These are phyloP conservation scores for Liriodendron chinense DNA, from an alignment of 164 flowering plant species.

Conservation along the genomic window DNA sequence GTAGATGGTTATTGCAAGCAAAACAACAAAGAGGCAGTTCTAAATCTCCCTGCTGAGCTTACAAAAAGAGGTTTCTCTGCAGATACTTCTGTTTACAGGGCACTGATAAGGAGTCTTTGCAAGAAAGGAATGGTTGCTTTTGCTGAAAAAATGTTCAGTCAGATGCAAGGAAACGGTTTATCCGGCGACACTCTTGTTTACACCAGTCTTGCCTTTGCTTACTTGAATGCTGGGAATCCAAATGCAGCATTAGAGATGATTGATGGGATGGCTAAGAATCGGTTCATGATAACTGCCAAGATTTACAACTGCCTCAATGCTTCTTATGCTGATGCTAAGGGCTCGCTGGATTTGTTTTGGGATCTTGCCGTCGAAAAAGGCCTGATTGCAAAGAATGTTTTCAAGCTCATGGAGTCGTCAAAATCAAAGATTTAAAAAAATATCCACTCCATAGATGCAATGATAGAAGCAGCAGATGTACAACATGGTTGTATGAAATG, in stretches of 20 bases:
- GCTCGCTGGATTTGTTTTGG: constrained; percentile 53
- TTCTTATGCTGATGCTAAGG: constrained; percentile 43
- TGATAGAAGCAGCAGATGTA: background rate
- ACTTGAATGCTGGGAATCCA: constrained; percentile 50
- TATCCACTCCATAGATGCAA: no score
- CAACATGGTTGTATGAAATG: background rate
- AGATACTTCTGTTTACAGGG: constrained; percentile 69
- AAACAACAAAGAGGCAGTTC: constrained; percentile 43
- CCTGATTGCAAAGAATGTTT: constrained; percentile 43
- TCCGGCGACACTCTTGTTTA: constrained; percentile 67
- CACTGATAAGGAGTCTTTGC: constrained; percentile 72
- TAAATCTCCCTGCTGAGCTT: constrained; percentile 55
- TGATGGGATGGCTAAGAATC: constrained; percentile 63
- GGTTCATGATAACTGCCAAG: constrained; percentile 56
- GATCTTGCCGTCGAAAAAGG: constrained; percentile 42
- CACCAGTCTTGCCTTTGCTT: constrained; percentile 61
- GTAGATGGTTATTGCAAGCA: constrained; percentile 69
- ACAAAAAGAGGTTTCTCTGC: constrained; percentile 39
- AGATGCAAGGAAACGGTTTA: constrained; percentile 58
- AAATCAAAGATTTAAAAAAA: constrained; percentile 3
- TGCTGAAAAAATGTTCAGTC: constrained; percentile 51
- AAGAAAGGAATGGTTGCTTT: constrained; percentile 51
- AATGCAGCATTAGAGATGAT: constrained; percentile 42
- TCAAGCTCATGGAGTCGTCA: constrained; percentile 29
- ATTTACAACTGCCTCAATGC: constrained; percentile 54